A percentile compares a stretch with the other conserved stretches of the same genome.
Evolutionary conservation across 257 asterid genomes (phyloP).

Genomic region (Penstemon barbatus): DNA sequence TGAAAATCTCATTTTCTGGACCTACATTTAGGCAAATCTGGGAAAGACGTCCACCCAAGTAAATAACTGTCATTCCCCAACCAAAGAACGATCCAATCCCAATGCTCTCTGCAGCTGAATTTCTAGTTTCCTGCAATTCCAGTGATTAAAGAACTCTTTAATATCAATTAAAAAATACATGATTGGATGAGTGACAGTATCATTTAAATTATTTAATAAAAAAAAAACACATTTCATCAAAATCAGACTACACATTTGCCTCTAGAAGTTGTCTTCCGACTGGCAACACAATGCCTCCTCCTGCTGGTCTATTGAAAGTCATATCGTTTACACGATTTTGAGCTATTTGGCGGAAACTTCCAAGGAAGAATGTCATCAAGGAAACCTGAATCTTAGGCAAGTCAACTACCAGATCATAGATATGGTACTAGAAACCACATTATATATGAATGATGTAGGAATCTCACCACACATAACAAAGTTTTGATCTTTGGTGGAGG

Average conservation of each 20-base stretch:
- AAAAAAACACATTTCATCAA: slow-evolving; percentile 4
- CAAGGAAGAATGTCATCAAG: slow-evolving; percentile 43
- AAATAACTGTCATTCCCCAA: slow-evolving; percentile 79
- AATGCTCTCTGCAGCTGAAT: slow-evolving; percentile 29
- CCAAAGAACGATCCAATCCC: slow-evolving; percentile 61
- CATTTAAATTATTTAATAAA: background rate
- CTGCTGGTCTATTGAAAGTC: slow-evolving; percentile 28
- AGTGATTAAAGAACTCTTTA: background rate
- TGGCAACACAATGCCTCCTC: slow-evolving; percentile 45
- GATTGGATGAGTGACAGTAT: background rate
- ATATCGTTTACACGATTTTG: slow-evolving; percentile 24
- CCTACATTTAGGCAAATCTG: slow-evolving; percentile 68
- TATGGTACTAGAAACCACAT: slow-evolving; percentile 2
- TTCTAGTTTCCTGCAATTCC: slow-evolving; percentile 37
- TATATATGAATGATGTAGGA: background rate
- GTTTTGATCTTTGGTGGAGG: slow-evolving; percentile 51
- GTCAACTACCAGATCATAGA: slow-evolving; percentile 21
- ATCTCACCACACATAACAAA: slow-evolving; percentile 65
- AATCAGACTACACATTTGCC: slow-evolving; percentile 29
- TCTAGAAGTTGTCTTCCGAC: slow-evolving; percentile 52
- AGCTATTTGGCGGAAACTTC: slow-evolving; percentile 32
- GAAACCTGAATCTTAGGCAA: slow-evolving; percentile 48
- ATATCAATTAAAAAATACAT: background rate
- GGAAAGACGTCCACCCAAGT: slow-evolving; percentile 75
- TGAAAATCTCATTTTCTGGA: background rate